Evolutionary conservation across 129 eudicot genomes (phyloP), one percentile per base, ranked within the genome.

Genomic region (Escallonia herrerae): DNA sequence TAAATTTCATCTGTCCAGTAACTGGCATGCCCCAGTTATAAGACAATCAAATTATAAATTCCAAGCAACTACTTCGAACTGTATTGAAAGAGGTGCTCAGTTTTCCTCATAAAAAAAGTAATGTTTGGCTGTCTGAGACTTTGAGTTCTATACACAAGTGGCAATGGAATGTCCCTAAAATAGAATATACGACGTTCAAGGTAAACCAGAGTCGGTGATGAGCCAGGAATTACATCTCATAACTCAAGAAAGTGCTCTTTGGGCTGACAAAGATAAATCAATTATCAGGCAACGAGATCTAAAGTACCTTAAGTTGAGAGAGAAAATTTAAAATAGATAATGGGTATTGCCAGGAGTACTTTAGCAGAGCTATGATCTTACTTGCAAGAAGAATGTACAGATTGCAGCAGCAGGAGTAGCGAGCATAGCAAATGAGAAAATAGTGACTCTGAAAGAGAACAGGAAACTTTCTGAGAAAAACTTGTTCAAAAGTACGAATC

Each of bases 381-480:
- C 95, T 79, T 86, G 78, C 46, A 80, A 72, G 72, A 70, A 58
- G 59, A 83, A 77, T 76, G 79, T 66, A 72, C 82, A 86, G 68
- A 86, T 51, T 59, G 88, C 89, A 44, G 79, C 70, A 68, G 79
- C 82, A 72, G 86, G 82, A 68, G 68, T 75, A 64, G 86, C 74
- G 14, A 83, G 77, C 22, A 80, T 52, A 11, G 80, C 86, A 72
- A 86, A 86, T 33, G 84, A 75, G 66, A 86, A 77, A 15, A 86
- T 80, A 38, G 95, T 77, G 50, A 80, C 79, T 73, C 95, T 86
- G 95, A 72, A 80, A 74, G 53, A 55, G 44, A 47, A 69, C 41
- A 15, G 56, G 5, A 59, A 56, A 47, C 7, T 43, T 38, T 55
- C 8, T 52, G 4, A 65, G 46, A 45, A 11, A 58, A 46, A 47